Conservation (phyloP, 257 asterid genomes). For the Buddleja alternifolia region DNA sequence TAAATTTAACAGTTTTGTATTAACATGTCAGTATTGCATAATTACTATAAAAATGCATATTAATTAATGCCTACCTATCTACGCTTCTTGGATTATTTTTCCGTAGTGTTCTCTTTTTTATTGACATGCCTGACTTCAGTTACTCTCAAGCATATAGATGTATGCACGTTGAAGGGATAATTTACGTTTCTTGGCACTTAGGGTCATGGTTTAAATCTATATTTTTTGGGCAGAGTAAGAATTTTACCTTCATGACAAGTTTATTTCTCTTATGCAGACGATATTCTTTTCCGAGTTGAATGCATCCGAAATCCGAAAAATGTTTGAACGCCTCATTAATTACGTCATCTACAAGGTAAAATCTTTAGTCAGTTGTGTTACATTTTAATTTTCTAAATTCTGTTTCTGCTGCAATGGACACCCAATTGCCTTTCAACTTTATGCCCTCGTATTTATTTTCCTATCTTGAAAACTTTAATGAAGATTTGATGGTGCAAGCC, state of each 20-base stretch:
- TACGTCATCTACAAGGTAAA: slow-evolving; percentile 87
- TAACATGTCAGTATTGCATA: too few species aligned
- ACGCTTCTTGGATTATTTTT: background rate
- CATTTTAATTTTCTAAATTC: slow-evolving; percentile 5
- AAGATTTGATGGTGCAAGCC: slow-evolving; percentile 15
- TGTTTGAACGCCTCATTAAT: slow-evolving; percentile 82
- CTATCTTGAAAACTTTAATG: slow-evolving; percentile 6
- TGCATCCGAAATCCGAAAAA: slow-evolving; percentile 79
- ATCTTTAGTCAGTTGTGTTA: slow-evolving; percentile 1
- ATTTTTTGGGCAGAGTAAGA: background rate
- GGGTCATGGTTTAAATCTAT: slow-evolving; percentile 2
- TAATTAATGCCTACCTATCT: too few species aligned
- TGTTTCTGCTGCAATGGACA: slow-evolving; percentile 20
- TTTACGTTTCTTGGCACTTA: background rate
- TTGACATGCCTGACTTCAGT: too few species aligned
- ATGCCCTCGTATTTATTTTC: slow-evolving; percentile 15
- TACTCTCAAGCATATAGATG: too few species aligned
- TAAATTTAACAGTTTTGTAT: too few species aligned
- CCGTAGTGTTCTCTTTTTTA: background rate
- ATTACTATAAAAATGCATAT: too few species aligned
- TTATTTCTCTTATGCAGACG: slow-evolving; percentile 58
- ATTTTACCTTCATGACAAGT: slow-evolving; percentile 24
- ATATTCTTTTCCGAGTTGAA: slow-evolving; percentile 83
- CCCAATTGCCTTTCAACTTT: background rate
- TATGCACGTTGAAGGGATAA: background rate